Base-by-base conservation (phyloP, 306 rosid genomes). In the Trifolium repens region DNA sequence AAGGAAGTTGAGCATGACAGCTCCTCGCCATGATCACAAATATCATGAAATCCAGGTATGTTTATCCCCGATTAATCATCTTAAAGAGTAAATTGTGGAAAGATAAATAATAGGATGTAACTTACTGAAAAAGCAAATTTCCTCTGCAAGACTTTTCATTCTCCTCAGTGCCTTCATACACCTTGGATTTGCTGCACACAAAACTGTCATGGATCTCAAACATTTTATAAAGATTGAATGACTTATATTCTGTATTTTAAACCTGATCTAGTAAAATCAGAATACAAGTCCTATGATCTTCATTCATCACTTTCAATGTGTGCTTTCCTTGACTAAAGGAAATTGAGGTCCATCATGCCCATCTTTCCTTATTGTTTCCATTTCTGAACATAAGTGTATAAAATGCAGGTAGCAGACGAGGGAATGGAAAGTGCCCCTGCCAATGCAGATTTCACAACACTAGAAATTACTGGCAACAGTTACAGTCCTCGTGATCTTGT, bases 321-420 rank as follows among this genome's bases (percentile, higher is more conserved):
- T 61, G 12, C 5, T 32, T 61, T 61, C 67, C 22, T 32, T 12
- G 22, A 32, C 67, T 32, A 32, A 58, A 24, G 37, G 64, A 58
- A 11, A 61, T 61, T 32, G 7, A 61, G 42, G 43, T 61, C 67
- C 24, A 32, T 11, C 46, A 39, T 68, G 46, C 57, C 76, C 26
- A 7, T 55, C n/a, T 81, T 77, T 42, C 19, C 49, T 76, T 53
- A 7, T 69, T 69, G 19, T 37, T 76, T 78, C 74, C 58, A 39
- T 60, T 43, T 43, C 65, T 69, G 55, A 69, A 72, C 24, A 68
- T 76, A 3, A 15, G 61, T 47, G 49, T 5, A 60, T 59, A 62
- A 81, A 75, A 75, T 85, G 93, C 91, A 93, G 98, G 89, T 58
- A 69, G 81, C 37, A 37, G 84, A 78, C 34, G 79, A 81, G 75